phyloP scores from a whole-genome alignment of 2,329 filamentous ascomycete species.

The Pyricularia pennisetigena region DNA sequence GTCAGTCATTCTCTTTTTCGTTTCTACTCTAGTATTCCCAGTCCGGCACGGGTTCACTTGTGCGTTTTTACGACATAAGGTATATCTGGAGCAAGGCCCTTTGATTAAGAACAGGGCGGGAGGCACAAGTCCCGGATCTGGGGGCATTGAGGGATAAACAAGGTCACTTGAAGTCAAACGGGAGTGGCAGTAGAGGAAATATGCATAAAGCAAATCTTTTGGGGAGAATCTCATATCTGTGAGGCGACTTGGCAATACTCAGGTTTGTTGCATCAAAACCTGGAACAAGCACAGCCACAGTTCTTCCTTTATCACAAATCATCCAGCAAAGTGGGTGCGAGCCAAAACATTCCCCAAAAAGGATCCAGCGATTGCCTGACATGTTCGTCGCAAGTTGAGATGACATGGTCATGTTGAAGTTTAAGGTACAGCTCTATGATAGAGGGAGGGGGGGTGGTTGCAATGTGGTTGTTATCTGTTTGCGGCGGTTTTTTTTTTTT shows the following conservation, averaged over 20 bases:
- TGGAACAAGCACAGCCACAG: neutral
- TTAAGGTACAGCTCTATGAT: too few species aligned
- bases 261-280: neutral
- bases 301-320: too few species aligned
- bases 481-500: too few species aligned
- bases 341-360: neutral
- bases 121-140: neutral
- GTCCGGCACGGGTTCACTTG: too few species aligned
- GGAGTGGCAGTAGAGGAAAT: neutral
- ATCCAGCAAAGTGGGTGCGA: neutral
- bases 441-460: too few species aligned
- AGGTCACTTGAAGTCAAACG: neutral
- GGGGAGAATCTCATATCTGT: neutral
- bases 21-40: too few species aligned
- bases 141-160: neutral
- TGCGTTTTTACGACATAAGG: neutral
- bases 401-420: neutral
- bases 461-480: too few species aligned
- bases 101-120: neutral
- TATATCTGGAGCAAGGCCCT: neutral
- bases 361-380: neutral
- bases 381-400: neutral
- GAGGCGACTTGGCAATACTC: neutral
- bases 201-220: neutral
- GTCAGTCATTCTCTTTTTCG: neutral